These are phyloP conservation scores for Fusarium oligoseptatum DNA, from an alignment of 2,329 filamentous ascomycete species.

Conservation along the genomic window DNA sequence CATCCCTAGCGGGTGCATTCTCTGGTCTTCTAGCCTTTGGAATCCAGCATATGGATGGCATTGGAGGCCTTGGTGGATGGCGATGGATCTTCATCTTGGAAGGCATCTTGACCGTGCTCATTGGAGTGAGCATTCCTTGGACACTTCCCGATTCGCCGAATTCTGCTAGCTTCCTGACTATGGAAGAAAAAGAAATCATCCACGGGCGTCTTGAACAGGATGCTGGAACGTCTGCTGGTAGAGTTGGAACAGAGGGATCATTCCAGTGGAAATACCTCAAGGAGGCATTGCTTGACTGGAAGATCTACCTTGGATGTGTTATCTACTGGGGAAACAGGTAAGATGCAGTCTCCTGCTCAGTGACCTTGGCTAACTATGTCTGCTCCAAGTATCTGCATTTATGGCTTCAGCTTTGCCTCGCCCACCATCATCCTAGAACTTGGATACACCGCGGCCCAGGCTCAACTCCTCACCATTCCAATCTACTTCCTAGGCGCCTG, in stretches of 20 bases:
- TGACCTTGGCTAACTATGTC: neutral
- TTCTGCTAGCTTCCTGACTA: neutral
- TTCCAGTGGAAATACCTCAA: slow-evolving; percentile 1
- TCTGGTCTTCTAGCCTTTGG: slow-evolving; percentile 42
- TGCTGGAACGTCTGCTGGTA: neutral
- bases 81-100: slow-evolving; percentile 3
- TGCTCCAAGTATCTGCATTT: neutral
- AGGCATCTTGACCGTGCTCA: slow-evolving; percentile 24
- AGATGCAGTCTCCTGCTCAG: neutral
- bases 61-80: slow-evolving; percentile 26
- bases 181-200: neutral
- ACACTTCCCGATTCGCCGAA: slow-evolving; percentile 1
- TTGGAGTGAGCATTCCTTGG: slow-evolving; percentile 12
- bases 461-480: slow-evolving; percentile 8
- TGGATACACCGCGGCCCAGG: slow-evolving; percentile 5
- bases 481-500: slow-evolving; percentile 4
- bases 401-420: slow-evolving; percentile 8
- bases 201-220: neutral
- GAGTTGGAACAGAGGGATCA: neutral
- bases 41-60: slow-evolving; percentile 27
- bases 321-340: slow-evolving; percentile 13
- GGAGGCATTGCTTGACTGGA: slow-evolving; percentile 16
- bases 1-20: slow-evolving; percentile 45
- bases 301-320: slow-evolving; percentile 5
- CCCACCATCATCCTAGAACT: slow-evolving; percentile 12